Evolutionary conservation across 768 basidiomycete species (phyloP), one percentile per base, ranked within the genome.

Genomic region (Amanita rubescens): DNA sequence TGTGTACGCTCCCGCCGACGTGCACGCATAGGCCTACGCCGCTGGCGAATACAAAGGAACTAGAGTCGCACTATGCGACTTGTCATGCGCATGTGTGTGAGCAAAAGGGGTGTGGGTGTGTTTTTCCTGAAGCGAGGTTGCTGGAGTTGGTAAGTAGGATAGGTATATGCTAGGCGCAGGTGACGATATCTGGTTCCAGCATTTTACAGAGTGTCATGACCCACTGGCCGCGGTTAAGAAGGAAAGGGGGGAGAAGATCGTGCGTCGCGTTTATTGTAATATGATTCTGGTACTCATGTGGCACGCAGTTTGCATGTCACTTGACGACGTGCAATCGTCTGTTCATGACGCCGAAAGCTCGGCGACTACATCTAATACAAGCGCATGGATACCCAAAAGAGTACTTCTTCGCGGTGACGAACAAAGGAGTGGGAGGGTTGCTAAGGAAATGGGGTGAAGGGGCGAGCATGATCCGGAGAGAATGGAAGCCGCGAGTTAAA

Each of bases 371-470:
- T 70, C 77, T 95, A 49, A 89, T 94, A 43, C 76, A 84, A 60
- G 80, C 75, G 12, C 93, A 95, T 60, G 80, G 76, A 48, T 95
- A 86, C 63, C 91, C 92, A 4, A 90, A 90, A 63, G 81, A 93
- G 62, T 95, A 86, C 67, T 94, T 91, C 69, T 95, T 94, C 65
- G 81, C 87, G 17, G 85, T 95, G 17, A 93, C 90, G 14, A 94
- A 94, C 69, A 92, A 89, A 64, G 93, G 93, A 19, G 81, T 93
- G 11, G 90, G 90, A 11, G 88, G 85, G 3, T 69, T 93, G 15
- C 66, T 92, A 52, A 79, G 81, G 64, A 79, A 73, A 61, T 92
- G 89, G 87, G 90, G 90, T 9, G 87, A 88, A 55, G 90, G 90
- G 5, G 90, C 80, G 4, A 90, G 87, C 59, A 74, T 93, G 70